Evolutionary conservation across 805 yeast genomes (phyloP), one percentile per base, ranked within the genome.

Genomic region (Candida maesae): DNA sequence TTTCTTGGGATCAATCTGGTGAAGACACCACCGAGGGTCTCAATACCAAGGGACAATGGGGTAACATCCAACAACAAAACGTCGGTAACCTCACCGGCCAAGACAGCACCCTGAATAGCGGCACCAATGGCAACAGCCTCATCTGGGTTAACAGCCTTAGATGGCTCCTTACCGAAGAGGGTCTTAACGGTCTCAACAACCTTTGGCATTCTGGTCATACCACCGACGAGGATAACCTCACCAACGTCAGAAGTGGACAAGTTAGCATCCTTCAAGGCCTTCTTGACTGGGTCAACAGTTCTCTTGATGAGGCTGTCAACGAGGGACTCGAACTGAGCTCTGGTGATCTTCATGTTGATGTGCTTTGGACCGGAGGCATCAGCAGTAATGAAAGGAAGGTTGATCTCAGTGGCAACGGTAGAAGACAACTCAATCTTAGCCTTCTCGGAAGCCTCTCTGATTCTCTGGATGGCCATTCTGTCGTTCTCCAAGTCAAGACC

Each of bases 21-120:
- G 96, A 91, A 90, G 73, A 90, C 93, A 84, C 98, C 98, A 81
- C 99, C 98, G 67, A 97, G 96, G 62, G 97, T 91, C 78, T 91
- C 98, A 71, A 91, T 91, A 84, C 99, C 99, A 61, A 91, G 71
- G 47, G 98, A 90, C 67, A 91, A 81, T 70, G 99, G 98, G 67
- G 97, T 95, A 70, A 91, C 99, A 81, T 91, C 99, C 68, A 93
- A 84, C 66, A 91, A 81, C 67, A 93, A 79, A 68, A 90, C 76
- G 68, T 90, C 98, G 62, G 80, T 81, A 46, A 84, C 81, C 63
- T 84, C 89, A 56, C 95, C 95, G 17, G 90, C 82, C 46, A 85
- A 68, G 39, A 85, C 81, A 50, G 90, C 95, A 61, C 91, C 95
- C 67, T 85, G 95, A 53, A 85, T 83, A 42, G 95, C 93, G 29